Conservation (phyloP, 495 filamentous ascomycete species). For the Xanthoparmelia taractica region DNA sequence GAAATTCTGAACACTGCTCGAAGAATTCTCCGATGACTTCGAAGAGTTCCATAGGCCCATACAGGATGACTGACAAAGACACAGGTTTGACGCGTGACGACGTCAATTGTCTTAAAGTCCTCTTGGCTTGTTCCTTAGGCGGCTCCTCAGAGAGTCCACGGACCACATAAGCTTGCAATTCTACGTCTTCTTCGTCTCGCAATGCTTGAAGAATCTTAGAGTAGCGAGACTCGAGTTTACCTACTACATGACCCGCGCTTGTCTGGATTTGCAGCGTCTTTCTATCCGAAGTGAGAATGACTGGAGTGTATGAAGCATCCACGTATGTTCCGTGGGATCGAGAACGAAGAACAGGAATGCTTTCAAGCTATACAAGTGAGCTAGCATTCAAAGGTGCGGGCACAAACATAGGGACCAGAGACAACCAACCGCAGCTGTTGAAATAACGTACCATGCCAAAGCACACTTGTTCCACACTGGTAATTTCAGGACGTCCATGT, state of each 20-base stretch:
- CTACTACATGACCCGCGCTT: not conserved
- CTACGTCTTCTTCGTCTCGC: not conserved
- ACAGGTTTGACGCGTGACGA: too few species aligned
- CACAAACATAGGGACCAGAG: too few species aligned
- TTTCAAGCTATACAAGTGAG: conserved; percentile 2
- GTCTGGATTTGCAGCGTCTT: not conserved
- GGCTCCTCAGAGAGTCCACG: not conserved
- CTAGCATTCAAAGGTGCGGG: too few species aligned
- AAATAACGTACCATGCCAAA: conserved; percentile 13
- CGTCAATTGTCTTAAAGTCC: too few species aligned
- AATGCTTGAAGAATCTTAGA: conserved; percentile 6
- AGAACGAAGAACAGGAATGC: not conserved
- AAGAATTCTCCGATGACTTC: conserved; percentile 33
- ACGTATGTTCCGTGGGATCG: not conserved
- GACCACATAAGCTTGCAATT: conserved; percentile 11
- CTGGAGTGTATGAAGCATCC: not conserved
- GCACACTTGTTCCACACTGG: not conserved
- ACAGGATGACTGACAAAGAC: conserved; percentile 25
- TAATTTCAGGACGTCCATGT: too few species aligned
- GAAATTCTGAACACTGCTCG: conserved; percentile 28
- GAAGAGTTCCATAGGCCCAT: conserved; percentile 26
- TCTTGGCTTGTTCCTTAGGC: not conserved
- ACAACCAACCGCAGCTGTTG: too few species aligned
- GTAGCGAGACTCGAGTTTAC: conserved; percentile 7
- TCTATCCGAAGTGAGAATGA: too few species aligned